Percentiles rank a stretch among this genome's conserved stretches.
Conservation (phyloP, 2,329 filamentous ascomycete species). For the Xylariales sp. region DNA sequence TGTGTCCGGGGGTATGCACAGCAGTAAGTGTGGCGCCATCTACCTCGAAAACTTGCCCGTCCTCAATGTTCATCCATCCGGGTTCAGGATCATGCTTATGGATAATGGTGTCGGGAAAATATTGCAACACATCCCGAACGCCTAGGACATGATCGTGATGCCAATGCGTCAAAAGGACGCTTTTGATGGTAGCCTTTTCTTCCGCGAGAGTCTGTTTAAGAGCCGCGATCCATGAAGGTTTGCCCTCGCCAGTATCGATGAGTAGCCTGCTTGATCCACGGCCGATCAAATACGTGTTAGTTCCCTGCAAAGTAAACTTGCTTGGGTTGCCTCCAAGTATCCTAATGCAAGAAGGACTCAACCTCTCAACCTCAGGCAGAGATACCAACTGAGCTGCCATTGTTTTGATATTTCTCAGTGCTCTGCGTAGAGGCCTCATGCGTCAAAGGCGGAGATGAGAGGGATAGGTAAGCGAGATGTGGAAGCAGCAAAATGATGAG, state of each 20-base stretch:
- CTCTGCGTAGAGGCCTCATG: slow-evolving; percentile 16
- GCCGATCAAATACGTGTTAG: slow-evolving; percentile 93
- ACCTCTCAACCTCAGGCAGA: slow-evolving; percentile 69
- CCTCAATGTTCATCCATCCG: slow-evolving; percentile 49
- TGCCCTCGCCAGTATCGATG: slow-evolving; percentile 87
- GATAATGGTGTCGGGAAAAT: slow-evolving; percentile 60
- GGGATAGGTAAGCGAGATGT: no score
- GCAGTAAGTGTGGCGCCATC: slow-evolving; percentile 34
- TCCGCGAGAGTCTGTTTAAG: slow-evolving; percentile 60
- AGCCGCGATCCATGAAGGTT: slow-evolving; percentile 64
- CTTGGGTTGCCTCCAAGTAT: slow-evolving; percentile 88
- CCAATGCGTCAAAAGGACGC: slow-evolving; percentile 83
- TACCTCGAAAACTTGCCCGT: slow-evolving; percentile 48
- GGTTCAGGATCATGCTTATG: slow-evolving; percentile 61
- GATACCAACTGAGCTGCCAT: slow-evolving; percentile 61
- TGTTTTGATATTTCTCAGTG: slow-evolving; percentile 21
- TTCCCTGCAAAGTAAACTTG: slow-evolving; percentile 73
- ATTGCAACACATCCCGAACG: slow-evolving; percentile 60
- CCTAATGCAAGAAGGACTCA: slow-evolving; percentile 74
- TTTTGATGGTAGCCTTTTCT: slow-evolving; percentile 65
- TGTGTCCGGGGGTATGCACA: slow-evolving; percentile 60
- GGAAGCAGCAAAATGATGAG: no score
- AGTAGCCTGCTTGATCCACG: slow-evolving; percentile 69
- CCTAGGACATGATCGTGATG: slow-evolving; percentile 83
- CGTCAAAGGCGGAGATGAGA: no score